phyloP scores from a whole-genome alignment of 306 rosid species.

The Inga leiocalycina region DNA sequence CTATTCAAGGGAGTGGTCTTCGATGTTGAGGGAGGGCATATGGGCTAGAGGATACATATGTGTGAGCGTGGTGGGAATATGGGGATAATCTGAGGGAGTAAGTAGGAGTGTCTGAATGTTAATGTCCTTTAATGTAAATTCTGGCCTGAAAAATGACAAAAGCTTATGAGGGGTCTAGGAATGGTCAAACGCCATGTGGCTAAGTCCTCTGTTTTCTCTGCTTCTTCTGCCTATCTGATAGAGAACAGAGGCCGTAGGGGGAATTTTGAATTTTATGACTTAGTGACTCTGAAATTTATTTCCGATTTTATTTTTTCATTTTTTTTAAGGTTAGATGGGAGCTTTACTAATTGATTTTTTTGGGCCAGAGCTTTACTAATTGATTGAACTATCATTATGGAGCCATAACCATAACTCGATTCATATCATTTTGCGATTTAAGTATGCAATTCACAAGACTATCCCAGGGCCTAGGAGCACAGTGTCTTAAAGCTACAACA shows the following conservation, averaged over 20 bases:
- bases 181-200: slow-evolving; percentile 54
- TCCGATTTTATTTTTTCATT: background rate
- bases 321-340: background rate
- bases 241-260: background rate
- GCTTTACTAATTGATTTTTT: background rate
- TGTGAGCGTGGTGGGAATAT: background rate
- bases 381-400: slow-evolving; percentile 34
- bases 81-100: background rate
- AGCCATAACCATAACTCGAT: background rate
- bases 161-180: slow-evolving; percentile 21
- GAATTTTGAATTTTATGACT: background rate
- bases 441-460: slow-evolving; percentile 16
- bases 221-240: background rate
- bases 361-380: background rate
- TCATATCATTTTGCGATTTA: slow-evolving; percentile 10
- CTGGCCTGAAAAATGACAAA: slow-evolving; percentile 28
- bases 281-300: background rate
- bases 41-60: slow-evolving; percentile 29
- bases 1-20: background rate
- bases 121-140: background rate
- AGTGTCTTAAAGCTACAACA: slow-evolving; percentile 19
- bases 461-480: background rate
- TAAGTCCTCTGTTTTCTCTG: slow-evolving; percentile 31
- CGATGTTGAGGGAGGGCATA: slow-evolving; percentile 11
- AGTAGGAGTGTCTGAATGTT: slow-evolving; percentile 6